These are phyloP conservation scores for Nakazawaea ernobii DNA, from an alignment of 805 yeast species.

Conservation along the genomic window DNA sequence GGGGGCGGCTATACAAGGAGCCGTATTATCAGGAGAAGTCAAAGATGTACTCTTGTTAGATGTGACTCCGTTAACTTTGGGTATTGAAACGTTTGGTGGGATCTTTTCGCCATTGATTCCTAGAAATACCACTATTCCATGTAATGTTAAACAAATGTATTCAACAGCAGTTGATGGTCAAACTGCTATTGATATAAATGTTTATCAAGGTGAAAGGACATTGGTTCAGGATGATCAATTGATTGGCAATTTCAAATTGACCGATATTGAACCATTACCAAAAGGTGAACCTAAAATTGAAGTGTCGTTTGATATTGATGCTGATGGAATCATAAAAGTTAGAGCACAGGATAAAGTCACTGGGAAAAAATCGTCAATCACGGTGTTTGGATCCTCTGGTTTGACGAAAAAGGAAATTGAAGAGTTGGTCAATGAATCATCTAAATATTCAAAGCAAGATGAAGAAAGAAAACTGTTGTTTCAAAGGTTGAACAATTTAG, in stretches of 20 bases:
- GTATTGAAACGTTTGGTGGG: conserved; percentile 97
- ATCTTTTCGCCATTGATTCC: conserved; percentile 84
- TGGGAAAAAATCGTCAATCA: conserved; percentile 89
- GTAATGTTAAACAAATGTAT: conserved; percentile 88
- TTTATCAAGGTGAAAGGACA: conserved; percentile 97
- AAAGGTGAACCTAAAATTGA: conserved; percentile 88
- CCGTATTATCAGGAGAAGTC: conserved; percentile 91
- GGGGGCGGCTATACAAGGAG: conserved; percentile 98
- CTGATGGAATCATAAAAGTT: conserved; percentile 95
- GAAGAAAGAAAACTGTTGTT: conserved; percentile 79
- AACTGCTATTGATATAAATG: conserved; percentile 91
- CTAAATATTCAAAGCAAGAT: conserved; percentile 82
- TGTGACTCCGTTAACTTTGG: conserved; percentile 83
- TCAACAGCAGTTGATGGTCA: conserved; percentile 95
- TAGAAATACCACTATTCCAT: conserved; percentile 91
- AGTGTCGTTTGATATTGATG: conserved; percentile 92
- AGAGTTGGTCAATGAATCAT: conserved; percentile 87
- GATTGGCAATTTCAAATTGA: conserved; percentile 87
- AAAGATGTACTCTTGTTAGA: conserved; percentile 86
- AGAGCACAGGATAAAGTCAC: conserved; percentile 92
- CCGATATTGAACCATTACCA: conserved; percentile 88
- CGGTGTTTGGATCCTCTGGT: conserved; percentile 95
- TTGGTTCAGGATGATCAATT: conserved; percentile 92
- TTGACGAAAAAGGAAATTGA: conserved; percentile 86
- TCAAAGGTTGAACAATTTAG: conserved; percentile 68